Conservation (phyloP, 163 green algal genomes). For the Prototheca cutis region DNA sequence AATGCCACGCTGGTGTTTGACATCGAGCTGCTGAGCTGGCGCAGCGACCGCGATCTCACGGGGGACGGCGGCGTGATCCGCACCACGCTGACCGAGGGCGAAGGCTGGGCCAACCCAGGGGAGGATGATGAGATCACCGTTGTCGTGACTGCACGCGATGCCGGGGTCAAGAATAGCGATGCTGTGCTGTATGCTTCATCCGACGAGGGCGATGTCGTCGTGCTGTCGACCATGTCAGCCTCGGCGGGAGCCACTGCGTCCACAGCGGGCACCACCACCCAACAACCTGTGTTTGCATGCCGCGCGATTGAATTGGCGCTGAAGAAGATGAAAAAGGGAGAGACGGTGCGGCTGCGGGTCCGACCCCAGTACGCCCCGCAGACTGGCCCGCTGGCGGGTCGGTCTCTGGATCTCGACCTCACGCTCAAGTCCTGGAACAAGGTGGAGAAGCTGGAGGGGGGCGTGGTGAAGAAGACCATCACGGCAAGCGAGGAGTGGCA, state of each 20-base stretch:
- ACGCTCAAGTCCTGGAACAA: constrained; percentile 62
- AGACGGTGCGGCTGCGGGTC: constrained; percentile 51
- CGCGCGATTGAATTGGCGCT: constrained; percentile 25
- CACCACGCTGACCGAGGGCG: constrained; percentile 49
- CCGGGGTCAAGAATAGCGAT: too few species aligned
- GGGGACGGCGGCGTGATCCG: constrained; percentile 82
- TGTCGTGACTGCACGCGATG: neutral
- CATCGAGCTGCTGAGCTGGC: constrained; percentile 79
- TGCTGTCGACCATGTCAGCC: too few species aligned
- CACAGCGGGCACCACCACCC: too few species aligned
- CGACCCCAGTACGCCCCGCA: constrained; percentile 38
- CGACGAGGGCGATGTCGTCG: too few species aligned
- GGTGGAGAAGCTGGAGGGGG: constrained; percentile 58
- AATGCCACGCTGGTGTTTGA: constrained; percentile 64
- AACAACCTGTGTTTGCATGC: too few species aligned
- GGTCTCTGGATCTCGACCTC: constrained; percentile 52
- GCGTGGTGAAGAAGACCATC: constrained; percentile 75
- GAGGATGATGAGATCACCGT: constrained; percentile 55
- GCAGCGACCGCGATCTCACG: constrained; percentile 68
- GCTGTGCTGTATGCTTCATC: too few species aligned
- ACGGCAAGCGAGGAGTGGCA: constrained; percentile 54
- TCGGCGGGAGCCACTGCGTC: neutral
- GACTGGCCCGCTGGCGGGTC: neutral
- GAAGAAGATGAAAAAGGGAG: constrained; percentile 73
- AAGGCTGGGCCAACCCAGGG: constrained; percentile 52